These are phyloP conservation scores for Arctostaphylos glauca DNA, from an alignment of 148 eudicot genomes.

Conservation along the genomic window DNA sequence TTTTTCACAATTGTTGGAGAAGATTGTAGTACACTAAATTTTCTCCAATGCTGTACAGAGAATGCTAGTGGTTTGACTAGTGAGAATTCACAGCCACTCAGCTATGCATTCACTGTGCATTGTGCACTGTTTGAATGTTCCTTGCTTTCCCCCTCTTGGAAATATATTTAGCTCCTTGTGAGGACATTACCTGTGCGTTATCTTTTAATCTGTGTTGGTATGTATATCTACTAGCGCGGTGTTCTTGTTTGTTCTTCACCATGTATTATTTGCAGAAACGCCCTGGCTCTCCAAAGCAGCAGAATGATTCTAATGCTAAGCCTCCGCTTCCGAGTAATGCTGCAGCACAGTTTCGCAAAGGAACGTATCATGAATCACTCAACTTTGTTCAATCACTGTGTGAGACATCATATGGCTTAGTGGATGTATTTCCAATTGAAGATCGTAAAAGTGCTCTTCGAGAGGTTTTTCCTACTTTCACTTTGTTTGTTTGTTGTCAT, in stretches of 20 bases:
- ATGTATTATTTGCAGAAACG: constrained; percentile 46
- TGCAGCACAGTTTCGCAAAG: constrained; percentile 80
- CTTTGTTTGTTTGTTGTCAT: not conserved
- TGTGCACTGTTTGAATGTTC: not conserved
- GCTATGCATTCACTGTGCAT: not conserved
- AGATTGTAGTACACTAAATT: not conserved
- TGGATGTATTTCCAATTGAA: constrained; percentile 91
- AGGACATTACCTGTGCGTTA: not conserved
- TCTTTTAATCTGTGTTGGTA: not conserved
- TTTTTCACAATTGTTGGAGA: not conserved
- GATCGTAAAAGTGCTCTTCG: constrained; percentile 92
- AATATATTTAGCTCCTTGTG: not conserved
- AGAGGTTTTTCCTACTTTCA: constrained; percentile 55
- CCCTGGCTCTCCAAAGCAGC: constrained; percentile 63
- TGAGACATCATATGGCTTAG: constrained; percentile 95
- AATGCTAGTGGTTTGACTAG: not conserved
- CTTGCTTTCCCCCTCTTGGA: not conserved
- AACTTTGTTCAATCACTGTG: constrained; percentile 91
- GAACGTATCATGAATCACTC: constrained; percentile 89
- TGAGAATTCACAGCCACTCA: not conserved
- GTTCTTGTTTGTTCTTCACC: constrained; percentile 16
- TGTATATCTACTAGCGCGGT: not conserved
- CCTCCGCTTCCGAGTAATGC: constrained; percentile 84
- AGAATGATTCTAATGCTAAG: constrained; percentile 52
- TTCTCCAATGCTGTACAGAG: not conserved